Percentiles rank a stretch among this genome's conserved stretches.
Evolutionary conservation across 352 stramenopile genomes (phyloP).

Genomic region (Phytophthora aleatoria): DNA sequence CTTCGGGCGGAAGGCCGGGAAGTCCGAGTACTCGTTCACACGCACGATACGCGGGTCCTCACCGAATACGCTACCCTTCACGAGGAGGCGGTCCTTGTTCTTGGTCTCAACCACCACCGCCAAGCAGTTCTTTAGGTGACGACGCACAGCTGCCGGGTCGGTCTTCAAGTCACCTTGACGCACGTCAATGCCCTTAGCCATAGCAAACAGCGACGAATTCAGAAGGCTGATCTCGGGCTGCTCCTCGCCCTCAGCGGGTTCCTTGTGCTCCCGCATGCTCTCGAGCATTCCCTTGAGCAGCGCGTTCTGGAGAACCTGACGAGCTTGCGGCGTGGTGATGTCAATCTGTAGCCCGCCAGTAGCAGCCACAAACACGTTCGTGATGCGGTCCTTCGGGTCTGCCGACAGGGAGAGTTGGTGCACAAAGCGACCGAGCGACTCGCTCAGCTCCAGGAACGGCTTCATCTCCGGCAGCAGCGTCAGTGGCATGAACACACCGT

Average conservation of each 20-base stretch:
- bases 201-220: slow-evolving; percentile 72
- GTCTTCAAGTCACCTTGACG: slow-evolving; percentile 63
- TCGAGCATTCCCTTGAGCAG: slow-evolving; percentile 80
- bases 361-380: slow-evolving; percentile 65
- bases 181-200: slow-evolving; percentile 80
- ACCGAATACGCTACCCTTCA: slow-evolving; percentile 85
- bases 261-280: slow-evolving; percentile 48
- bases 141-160: slow-evolving; percentile 41
- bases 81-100: slow-evolving; percentile 55
- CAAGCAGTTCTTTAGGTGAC: slow-evolving; percentile 80
- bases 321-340: slow-evolving; percentile 75
- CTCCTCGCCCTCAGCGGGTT: slow-evolving; percentile 11
- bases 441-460: slow-evolving; percentile 73
- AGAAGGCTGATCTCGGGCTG: slow-evolving; percentile 52
- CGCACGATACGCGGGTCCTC: slow-evolving; percentile 80
- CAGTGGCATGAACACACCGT: slow-evolving; percentile 83
- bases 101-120: slow-evolving; percentile 73
- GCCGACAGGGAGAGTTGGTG: slow-evolving; percentile 70
- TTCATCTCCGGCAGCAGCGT: slow-evolving; percentile 83
- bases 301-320: slow-evolving; percentile 70
- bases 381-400: slow-evolving; percentile 67
- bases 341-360: slow-evolving; percentile 74
- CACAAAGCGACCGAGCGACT: slow-evolving; percentile 75
- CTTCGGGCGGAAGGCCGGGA: slow-evolving; percentile 77
- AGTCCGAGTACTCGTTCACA: slow-evolving; percentile 86